Percentiles rank a stretch among this genome's conserved stretches.
Evolutionary conservation across 352 stramenopile species (phyloP).

Genomic region (Globisporangium iwayamae): DNA sequence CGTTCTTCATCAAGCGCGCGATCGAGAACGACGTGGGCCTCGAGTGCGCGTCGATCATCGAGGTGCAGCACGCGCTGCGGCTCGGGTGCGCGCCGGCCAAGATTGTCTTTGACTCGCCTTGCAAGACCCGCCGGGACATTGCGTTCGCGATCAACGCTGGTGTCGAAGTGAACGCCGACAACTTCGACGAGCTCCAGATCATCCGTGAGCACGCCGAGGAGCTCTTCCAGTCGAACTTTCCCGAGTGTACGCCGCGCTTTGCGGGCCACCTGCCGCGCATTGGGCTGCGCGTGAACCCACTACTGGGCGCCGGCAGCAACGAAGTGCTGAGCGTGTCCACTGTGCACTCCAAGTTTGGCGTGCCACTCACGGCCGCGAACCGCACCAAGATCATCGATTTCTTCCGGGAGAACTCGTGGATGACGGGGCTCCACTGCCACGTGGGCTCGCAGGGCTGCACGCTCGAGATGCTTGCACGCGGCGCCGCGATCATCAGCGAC

Average conservation of each 20-base stretch:
- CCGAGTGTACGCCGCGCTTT: slow-evolving; percentile 51
- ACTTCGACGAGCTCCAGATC: slow-evolving; percentile 86
- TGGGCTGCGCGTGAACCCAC: slow-evolving; percentile 89
- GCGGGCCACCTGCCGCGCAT: slow-evolving; percentile 71
- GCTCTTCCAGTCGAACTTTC: slow-evolving; percentile 85
- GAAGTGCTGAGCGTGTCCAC: slow-evolving; percentile 86
- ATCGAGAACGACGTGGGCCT: slow-evolving; percentile 75
- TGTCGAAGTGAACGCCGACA: slow-evolving; percentile 91
- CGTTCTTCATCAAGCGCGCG: slow-evolving; percentile 78
- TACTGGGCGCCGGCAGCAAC: slow-evolving; percentile 87
- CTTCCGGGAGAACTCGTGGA: slow-evolving; percentile 83
- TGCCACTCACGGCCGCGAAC: slow-evolving; percentile 66
- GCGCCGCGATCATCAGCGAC: slow-evolving; percentile 62
- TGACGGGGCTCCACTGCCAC: slow-evolving; percentile 87
- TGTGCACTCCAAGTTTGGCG: slow-evolving; percentile 90
- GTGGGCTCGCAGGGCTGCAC: slow-evolving; percentile 82
- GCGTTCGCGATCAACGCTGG: slow-evolving; percentile 78
- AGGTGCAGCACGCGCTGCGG: slow-evolving; percentile 76
- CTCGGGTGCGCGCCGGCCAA: slow-evolving; percentile 66
- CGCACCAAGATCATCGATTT: slow-evolving; percentile 57
- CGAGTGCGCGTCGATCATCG: slow-evolving; percentile 81
- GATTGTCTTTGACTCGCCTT: slow-evolving; percentile 92
- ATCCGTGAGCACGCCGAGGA: slow-evolving; percentile 80
- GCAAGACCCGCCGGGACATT: slow-evolving; percentile 90
- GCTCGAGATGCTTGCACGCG: slow-evolving; percentile 83